Conservation (phyloP, 1,284 basidiomycete genomes). For the Anthracocystis walkeri region DNA sequence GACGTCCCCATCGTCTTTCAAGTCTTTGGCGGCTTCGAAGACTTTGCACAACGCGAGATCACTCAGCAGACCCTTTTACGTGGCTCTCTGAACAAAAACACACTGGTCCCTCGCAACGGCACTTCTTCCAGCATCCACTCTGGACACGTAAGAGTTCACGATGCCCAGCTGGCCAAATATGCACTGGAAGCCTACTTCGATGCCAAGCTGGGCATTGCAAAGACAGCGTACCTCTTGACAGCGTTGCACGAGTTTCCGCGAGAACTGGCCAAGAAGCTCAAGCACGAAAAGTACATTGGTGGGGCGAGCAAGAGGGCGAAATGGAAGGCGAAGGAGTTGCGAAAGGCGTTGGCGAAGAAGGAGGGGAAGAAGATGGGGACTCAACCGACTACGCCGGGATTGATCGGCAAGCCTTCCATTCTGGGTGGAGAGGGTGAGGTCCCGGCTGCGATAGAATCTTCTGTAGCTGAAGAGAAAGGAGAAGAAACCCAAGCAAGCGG, state of each 20-base stretch:
- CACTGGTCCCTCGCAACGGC: not conserved
- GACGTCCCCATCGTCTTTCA: conserved; percentile 30
- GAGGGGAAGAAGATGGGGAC: conserved; percentile 38
- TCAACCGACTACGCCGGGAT: conserved; percentile 34
- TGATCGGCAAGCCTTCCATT: conserved; percentile 28
- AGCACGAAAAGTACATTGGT: conserved; percentile 45
- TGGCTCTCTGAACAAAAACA: not conserved
- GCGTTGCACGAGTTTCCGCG: conserved; percentile 31
- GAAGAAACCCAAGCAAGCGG: not conserved
- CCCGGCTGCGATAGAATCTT: not conserved
- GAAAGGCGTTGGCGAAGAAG: conserved; percentile 35
- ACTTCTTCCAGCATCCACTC: conserved; percentile 54
- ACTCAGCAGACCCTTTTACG: conserved; percentile 35
- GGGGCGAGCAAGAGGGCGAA: conserved; percentile 41
- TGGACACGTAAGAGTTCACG: conserved; percentile 37
- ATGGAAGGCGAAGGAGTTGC: conserved; percentile 42
- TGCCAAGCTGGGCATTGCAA: conserved; percentile 36
- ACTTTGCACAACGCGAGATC: conserved; percentile 60
- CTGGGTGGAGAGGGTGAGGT: conserved; percentile 15
- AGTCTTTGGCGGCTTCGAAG: conserved; percentile 59
- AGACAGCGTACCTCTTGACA: conserved; percentile 38
- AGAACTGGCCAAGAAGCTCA: conserved; percentile 38
- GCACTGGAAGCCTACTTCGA: conserved; percentile 36
- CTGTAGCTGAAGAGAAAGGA: not conserved
- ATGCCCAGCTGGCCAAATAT: conserved; percentile 8